Conservation (phyloP, 73 alveolate genomes). For the Paramecium octaurelia region DNA sequence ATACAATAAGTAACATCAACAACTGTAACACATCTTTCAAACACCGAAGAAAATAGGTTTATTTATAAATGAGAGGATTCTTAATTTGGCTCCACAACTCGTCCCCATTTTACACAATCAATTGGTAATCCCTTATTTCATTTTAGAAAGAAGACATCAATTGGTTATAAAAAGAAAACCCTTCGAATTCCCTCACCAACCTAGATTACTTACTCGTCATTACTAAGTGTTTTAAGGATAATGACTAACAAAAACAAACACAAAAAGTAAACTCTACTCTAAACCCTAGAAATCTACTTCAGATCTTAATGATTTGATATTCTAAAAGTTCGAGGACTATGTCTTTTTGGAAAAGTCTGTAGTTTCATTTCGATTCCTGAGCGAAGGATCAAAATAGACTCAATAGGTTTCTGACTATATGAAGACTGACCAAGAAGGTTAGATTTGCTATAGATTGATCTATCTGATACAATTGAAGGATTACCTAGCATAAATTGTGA, state of each 20-base stretch:
- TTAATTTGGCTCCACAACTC: conserved; percentile 13
- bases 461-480: not conserved
- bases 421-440: not conserved
- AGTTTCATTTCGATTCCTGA: not conserved
- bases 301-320: not conserved
- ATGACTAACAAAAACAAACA: not conserved
- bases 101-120: conserved; percentile 3
- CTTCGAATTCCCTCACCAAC: not conserved
- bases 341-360: not conserved
- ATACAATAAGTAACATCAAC: not conserved
- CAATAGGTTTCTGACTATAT: not conserved
- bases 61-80: conserved; percentile 21
- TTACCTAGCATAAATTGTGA: not conserved
- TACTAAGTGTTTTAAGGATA: not conserved
- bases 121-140: not conserved
- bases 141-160: conserved; percentile 34
- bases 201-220: not conserved
- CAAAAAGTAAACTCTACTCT: not conserved
- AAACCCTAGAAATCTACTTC: not conserved
- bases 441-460: not conserved
- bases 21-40: not conserved
- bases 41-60: not conserved
- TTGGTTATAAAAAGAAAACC: conserved; percentile 1
- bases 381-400: not conserved
- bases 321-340: conserved; percentile 15